Evolutionary conservation across 257 asterid genomes (phyloP), one percentile per base, ranked within the genome.

Genomic region (Ilex asprella): DNA sequence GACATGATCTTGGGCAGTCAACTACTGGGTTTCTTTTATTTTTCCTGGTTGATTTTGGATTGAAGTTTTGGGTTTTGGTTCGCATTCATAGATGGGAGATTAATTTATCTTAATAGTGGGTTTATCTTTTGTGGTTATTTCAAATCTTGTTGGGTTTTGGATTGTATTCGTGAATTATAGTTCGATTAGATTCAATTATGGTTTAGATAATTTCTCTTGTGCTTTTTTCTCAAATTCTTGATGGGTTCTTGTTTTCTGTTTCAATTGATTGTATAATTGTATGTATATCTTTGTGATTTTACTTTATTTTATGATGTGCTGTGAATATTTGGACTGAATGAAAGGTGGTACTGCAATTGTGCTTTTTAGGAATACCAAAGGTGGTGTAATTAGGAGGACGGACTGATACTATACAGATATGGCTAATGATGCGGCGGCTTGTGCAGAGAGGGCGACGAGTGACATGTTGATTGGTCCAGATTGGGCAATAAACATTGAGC

Each of bases 371-470:
- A 64, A 53, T 68, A 64, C 60, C 58, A 59, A 64, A 64, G 62
- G 57, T 56, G 43, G 66, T 0, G 75, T 60, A 63, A 39, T 60
- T 35, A 31, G 55, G 71, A 66, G 65, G 56, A 65, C 59, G 68
- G n/a, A 58, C 52, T 60, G 47, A 51, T 61, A 74, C 39, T 53
- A 58, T 61, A 56, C 55, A 76, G 67, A 74, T 54, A 93, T 93
- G 99, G 93, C 91, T 21, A 89, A 76, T 56, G 56, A 66, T 66
- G 97, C 94, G 15, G 97, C 83, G 27, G 87, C 91, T 49, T 69
- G 89, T 82, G 94, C 96, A 63, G 99, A 93, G 78, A 87, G 99
- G 76, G 99, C 99, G 31, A 93, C 97, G 5, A 87, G 91, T 79
- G 99, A 93, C 70, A 60, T 77, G 82, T 80, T 93, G 82, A 79